phyloP scores from a whole-genome alignment of 495 filamentous ascomycete genomes.

The Hypoxylon subgilvum region DNA sequence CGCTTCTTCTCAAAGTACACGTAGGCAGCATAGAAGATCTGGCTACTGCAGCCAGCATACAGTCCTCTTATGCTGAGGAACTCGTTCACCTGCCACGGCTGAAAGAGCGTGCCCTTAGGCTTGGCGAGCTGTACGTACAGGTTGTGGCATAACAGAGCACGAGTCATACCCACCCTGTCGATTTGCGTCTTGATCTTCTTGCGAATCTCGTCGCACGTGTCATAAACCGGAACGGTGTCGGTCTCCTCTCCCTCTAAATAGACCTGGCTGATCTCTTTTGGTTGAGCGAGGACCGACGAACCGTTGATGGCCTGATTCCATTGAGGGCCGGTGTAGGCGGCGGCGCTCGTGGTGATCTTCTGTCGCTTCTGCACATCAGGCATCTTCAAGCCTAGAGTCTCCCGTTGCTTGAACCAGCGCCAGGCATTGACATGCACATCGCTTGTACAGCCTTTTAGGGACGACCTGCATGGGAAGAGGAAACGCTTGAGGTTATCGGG shows the following conservation, averaged over 20 bases:
- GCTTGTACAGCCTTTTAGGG: conserved; percentile 39
- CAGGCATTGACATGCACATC: conserved; percentile 39
- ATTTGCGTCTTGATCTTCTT: conserved; percentile 62
- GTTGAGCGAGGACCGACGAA: conserved; percentile 1
- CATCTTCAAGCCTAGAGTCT: conserved; percentile 40
- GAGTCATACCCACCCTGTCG: conserved; percentile 52
- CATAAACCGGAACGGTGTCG: conserved; percentile 54
- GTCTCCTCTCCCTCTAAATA: conserved; percentile 51
- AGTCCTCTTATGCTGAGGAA: conserved; percentile 61
- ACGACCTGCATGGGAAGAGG: conserved; percentile 45
- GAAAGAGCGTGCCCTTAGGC: conserved; percentile 36
- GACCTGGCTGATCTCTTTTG: conserved; percentile 44
- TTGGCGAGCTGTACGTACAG: conserved; percentile 44
- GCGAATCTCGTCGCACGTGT: conserved; percentile 64
- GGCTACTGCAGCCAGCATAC: conserved; percentile 47
- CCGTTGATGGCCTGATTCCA: neutral
- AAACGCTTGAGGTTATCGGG: conserved; percentile 44
- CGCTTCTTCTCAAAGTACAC: conserved; percentile 67
- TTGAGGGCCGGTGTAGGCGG: neutral
- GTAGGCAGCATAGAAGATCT: conserved; percentile 60
- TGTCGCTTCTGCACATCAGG: conserved; percentile 42
- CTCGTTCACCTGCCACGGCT: conserved; percentile 48
- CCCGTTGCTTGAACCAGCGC: conserved; percentile 46
- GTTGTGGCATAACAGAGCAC: conserved; percentile 60
- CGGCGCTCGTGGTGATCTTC: conserved; percentile 29